Conservation (phyloP, 192 early-diverging fungal species). For the Haplosporangium gracile region DNA sequence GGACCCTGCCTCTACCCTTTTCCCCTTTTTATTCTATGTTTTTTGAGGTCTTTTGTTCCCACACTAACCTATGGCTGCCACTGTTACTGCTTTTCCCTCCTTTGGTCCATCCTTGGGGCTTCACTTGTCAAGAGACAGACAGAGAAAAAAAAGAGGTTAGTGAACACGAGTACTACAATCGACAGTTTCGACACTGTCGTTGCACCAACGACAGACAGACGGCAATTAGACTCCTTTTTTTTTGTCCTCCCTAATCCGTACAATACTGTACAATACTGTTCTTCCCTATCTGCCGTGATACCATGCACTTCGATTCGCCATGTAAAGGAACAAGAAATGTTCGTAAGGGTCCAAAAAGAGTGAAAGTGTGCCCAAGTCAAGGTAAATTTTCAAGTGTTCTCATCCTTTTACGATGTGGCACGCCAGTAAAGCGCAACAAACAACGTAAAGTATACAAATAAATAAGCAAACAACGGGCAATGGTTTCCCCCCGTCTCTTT, state of each 20-base stretch:
- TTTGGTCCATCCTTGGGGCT: slow-evolving; percentile 4
- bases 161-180: not conserved
- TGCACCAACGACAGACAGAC: too few species aligned
- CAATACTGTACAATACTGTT: too few species aligned
- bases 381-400: not conserved
- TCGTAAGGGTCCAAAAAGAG: not conserved
- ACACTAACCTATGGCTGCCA: not conserved
- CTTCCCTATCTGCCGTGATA: too few species aligned
- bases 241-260: too few species aligned
- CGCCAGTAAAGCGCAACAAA: not conserved
- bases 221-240: too few species aligned
- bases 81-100: not conserved
- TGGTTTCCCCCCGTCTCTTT: too few species aligned
- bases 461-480: not conserved
- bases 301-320: too few species aligned
- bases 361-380: not conserved
- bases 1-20: not conserved
- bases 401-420: not conserved
- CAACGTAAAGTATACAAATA: not conserved
- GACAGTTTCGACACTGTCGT: too few species aligned
- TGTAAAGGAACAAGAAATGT: not conserved
- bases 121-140: not conserved
- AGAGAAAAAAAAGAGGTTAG: not conserved
- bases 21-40: not conserved
- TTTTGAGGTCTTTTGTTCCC: not conserved